Evolutionary conservation across 2,329 filamentous ascomycete species (phyloP).

Genomic region (Emergomyces pasteurianus): DNA sequence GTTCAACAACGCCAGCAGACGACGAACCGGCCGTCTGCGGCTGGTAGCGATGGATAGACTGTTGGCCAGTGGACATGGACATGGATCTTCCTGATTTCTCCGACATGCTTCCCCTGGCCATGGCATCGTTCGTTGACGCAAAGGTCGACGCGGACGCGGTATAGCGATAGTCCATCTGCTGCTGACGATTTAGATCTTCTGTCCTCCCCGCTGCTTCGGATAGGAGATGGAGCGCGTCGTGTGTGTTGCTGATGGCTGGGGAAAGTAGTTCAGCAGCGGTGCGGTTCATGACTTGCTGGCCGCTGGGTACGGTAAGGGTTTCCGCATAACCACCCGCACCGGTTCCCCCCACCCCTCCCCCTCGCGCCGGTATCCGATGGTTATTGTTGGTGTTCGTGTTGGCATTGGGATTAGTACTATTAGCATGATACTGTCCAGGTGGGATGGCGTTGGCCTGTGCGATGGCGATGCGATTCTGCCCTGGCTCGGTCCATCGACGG

Average conservation of each 20-base stretch:
- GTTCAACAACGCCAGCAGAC: constrained; percentile 12
- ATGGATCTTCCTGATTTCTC: constrained; percentile 25
- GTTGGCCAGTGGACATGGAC: constrained; percentile 23
- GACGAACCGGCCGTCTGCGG: constrained; percentile 43
- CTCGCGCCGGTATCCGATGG: neutral
- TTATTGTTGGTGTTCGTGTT: neutral
- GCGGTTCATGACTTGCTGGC: constrained; percentile 47
- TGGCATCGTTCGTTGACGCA: constrained; percentile 25
- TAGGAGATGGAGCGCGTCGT: constrained; percentile 82
- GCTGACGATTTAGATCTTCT: constrained; percentile 38
- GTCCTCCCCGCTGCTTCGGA: constrained; percentile 63
- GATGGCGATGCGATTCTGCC: neutral
- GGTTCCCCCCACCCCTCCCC: neutral
- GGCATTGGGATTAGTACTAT: neutral
- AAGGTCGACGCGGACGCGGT: constrained; percentile 28
- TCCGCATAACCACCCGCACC: constrained; percentile 5
- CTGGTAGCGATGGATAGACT: constrained; percentile 30
- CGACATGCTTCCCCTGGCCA: constrained; percentile 24
- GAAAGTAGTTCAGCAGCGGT: constrained; percentile 49
- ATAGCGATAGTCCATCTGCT: constrained; percentile 33
- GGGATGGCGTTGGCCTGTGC: neutral
- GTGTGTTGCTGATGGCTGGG: constrained; percentile 71
- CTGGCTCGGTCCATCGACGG: constrained; percentile 8
- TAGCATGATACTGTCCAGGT: neutral
- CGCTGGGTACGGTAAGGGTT: constrained; percentile 13